Base-by-base conservation (phyloP, 2,329 filamentous ascomycete genomes). In the Tolypocladium album region DNA sequence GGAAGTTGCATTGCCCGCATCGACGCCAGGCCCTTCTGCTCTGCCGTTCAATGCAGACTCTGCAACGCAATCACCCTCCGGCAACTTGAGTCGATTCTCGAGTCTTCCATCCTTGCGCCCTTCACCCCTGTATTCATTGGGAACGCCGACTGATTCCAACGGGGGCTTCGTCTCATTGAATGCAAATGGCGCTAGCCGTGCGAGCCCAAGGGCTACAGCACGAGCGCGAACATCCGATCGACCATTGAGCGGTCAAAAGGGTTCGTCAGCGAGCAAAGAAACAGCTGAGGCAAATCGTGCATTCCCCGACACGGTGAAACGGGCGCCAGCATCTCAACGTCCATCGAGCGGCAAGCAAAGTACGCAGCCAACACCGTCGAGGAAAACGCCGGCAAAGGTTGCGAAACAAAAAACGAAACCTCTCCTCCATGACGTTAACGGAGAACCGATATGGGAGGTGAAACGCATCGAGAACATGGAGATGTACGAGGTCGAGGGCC, bases 401-500 rank as follows among this genome's bases (percentile, higher is more conserved):
- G 13, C 57, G 2, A 43, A 56, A 9, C 20, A 13, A n/a, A 45
- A 45, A 11, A 45, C 43, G 38, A 53, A 59, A 43, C 34, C 57
- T 12, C 12, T 50, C n/a, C 4, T 36, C 15, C 13, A 45, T 2
- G 59, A 52, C 36, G 50, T 61, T 4, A 61, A 64, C 4, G 66
- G 64, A 2, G 67, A 74, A 52, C 61, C 68, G 24, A 66, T 66
- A 13, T 82, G 75, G 71, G 74, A 76, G 15, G 78, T 82, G 1
- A 72, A 79, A 53, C 67, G 72, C 2, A 68, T 82, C 1, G 76
- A 79, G 61, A 76, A 67, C n/a, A 71, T 78, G 60, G 69, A 70
- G 20, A 57, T 75, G 5, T 68, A 74, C 47, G 68, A 77, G 4
- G 71, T 75, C 1, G 70, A 74, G 15, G 74, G 74, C 5, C 67